phyloP scores from a whole-genome alignment of 306 rosid species.

The Sicyos edulis region DNA sequence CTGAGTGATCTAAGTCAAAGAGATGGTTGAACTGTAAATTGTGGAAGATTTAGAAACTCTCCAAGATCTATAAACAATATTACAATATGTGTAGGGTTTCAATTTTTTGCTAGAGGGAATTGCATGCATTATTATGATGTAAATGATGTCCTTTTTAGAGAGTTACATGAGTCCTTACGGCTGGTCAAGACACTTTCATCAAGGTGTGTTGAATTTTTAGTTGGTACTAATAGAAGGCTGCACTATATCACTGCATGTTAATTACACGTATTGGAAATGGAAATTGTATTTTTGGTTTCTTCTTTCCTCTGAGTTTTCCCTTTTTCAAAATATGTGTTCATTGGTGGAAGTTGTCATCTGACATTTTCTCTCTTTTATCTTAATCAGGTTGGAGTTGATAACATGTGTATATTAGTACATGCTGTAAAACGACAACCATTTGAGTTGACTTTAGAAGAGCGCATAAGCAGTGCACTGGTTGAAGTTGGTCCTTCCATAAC shows the following conservation, averaged over 20 bases:
- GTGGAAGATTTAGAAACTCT: background rate
- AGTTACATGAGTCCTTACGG: background rate
- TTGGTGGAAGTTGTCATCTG: conserved; percentile 15
- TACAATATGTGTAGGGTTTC: conserved; percentile 1
- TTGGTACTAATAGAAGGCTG: background rate
- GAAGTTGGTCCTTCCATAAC: conserved; percentile 98
- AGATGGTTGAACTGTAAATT: background rate
- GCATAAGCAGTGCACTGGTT: conserved; percentile 72
- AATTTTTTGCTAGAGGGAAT: background rate
- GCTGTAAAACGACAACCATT: conserved; percentile 77
- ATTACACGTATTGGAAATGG: no score
- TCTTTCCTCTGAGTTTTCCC: background rate
- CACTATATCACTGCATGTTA: no score
- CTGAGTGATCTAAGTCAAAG: conserved; percentile 6
- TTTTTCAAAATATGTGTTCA: background rate
- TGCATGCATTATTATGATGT: background rate
- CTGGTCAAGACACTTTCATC: background rate
- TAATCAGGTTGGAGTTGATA: conserved; percentile 93
- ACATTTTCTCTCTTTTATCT: conserved; percentile 24
- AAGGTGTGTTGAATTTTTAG: background rate
- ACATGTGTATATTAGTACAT: conserved; percentile 94
- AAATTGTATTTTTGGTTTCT: background rate
- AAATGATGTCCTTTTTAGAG: background rate
- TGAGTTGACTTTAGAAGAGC: conserved; percentile 62
- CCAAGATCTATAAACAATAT: background rate